Evolutionary conservation across 1,284 basidiomycete genomes (phyloP).

Genomic region (Agroathelia rolfsii): DNA sequence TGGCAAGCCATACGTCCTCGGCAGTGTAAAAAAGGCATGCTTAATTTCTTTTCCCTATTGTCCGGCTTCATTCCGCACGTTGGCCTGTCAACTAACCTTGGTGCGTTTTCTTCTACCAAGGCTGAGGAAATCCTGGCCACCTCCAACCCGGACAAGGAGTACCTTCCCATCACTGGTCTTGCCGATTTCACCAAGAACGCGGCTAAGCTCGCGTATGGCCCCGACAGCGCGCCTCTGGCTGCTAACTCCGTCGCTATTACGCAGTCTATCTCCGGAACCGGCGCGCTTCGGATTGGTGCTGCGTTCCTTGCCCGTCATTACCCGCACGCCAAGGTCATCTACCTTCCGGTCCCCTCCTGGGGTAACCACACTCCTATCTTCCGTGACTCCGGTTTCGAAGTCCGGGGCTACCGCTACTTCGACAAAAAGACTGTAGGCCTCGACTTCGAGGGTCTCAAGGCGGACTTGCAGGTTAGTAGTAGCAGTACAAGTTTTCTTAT

Average conservation of each 20-base stretch:
- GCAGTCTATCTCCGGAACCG: conserved; percentile 97
- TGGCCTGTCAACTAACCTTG: too few relatives aligned
- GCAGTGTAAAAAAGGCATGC: conserved; percentile 77
- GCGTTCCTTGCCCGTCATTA: conserved; percentile 90
- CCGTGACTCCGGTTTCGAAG: conserved; percentile 89
- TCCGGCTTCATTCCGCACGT: neutral
- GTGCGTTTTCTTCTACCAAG: conserved; percentile 29
- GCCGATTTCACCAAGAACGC: conserved; percentile 85
- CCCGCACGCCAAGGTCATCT: conserved; percentile 82
- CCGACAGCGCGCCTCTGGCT: conserved; percentile 66
- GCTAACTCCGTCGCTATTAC: conserved; percentile 81
- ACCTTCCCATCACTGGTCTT: conserved; percentile 92
- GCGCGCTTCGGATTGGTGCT: conserved; percentile 93
- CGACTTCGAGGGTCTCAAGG: conserved; percentile 88
- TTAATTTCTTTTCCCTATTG: conserved; percentile 3
- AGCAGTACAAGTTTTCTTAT: conserved; percentile 4
- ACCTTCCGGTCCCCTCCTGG: conserved; percentile 93
- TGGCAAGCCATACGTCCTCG: conserved; percentile 93
- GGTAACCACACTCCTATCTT: conserved; percentile 90
- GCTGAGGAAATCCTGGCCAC: conserved; percentile 73
- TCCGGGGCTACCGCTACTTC: conserved; percentile 91
- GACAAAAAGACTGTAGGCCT: conserved; percentile 91
- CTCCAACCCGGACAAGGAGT: conserved; percentile 88
- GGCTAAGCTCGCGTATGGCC: conserved; percentile 87
- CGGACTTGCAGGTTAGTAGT: conserved; percentile 67